phyloP scores from a whole-genome alignment of 805 yeast species.

The Priceomyces fermenticarens region DNA sequence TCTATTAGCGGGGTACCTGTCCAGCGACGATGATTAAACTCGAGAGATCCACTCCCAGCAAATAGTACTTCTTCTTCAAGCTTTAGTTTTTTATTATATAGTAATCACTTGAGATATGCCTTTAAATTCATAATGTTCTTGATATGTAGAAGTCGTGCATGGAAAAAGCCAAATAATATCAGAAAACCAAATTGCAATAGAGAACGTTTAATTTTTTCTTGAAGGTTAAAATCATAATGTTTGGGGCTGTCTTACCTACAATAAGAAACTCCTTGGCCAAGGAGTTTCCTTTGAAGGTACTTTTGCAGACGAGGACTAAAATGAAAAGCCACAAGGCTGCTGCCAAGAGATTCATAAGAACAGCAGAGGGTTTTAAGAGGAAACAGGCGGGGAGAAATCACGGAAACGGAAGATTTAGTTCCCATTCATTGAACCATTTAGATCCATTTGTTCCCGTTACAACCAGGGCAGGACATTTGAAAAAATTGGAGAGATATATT shows the following conservation, averaged over 20 bases:
- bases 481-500: constrained; percentile 47
- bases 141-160: constrained; percentile 3
- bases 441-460: constrained; percentile 57
- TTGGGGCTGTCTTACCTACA: constrained; percentile 2
- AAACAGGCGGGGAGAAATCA: constrained; percentile 81
- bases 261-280: constrained; percentile 10
- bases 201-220: constrained; percentile 1
- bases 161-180: background rate
- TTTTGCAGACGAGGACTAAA: constrained; percentile 39
- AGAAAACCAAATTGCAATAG: background rate
- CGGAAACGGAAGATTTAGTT: constrained; percentile 88
- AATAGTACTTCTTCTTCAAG: no score
- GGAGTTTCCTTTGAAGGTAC: constrained; percentile 17
- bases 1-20: constrained; percentile 6
- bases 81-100: no score
- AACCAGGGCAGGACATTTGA: constrained; percentile 51
- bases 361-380: constrained; percentile 58
- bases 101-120: no score
- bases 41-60: background rate
- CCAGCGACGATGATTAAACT: constrained; percentile 9
- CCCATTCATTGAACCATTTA: constrained; percentile 54
- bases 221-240: constrained; percentile 2
- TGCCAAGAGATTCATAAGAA: constrained; percentile 80
- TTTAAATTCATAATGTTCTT: no score
- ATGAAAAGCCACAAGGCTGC: constrained; percentile 86